Evolutionary conservation across 768 basidiomycete genomes (phyloP).

Genomic region (Tulasnella sp.): DNA sequence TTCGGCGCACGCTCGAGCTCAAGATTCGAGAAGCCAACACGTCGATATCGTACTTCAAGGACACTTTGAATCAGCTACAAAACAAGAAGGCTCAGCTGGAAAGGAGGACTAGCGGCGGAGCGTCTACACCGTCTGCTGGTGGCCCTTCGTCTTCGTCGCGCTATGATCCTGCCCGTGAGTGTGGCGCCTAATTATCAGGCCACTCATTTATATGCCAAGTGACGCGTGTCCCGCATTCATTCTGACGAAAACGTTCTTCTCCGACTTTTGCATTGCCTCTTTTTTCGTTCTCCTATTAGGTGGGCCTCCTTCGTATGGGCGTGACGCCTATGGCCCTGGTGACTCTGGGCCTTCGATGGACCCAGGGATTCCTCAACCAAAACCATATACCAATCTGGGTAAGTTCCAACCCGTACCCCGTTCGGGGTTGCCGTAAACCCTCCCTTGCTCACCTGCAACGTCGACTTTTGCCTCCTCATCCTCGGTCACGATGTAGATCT

Average conservation of each 20-base stretch:
- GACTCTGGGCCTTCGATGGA: not conserved
- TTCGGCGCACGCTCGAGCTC: slow-evolving; percentile 68
- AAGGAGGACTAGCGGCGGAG: slow-evolving; percentile 11
- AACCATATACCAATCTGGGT: slow-evolving; percentile 66
- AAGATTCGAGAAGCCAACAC: slow-evolving; percentile 83
- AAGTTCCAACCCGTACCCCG: not conserved
- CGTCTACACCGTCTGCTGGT: not conserved
- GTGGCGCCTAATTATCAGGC: not conserved
- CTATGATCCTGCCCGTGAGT: not conserved
- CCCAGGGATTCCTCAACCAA: slow-evolving; percentile 41
- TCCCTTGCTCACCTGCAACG: not conserved
- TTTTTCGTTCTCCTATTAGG: not conserved
- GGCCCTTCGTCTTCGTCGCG: not conserved
- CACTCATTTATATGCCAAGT: not conserved
- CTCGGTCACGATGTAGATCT: slow-evolving; percentile 55
- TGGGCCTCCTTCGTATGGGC: not conserved
- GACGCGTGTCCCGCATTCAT: not conserved
- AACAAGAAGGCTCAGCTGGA: slow-evolving; percentile 46
- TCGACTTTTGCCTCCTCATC: not conserved
- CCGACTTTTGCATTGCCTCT: not conserved
- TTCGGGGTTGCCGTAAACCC: not conserved
- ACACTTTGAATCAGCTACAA: slow-evolving; percentile 74
- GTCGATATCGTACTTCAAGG: slow-evolving; percentile 79
- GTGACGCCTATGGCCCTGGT: not conserved
- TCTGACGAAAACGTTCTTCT: not conserved